Percentiles rank a stretch among this genome's conserved stretches.
phyloP scores from a whole-genome alignment of 768 basidiomycete genomes.

The Lyophyllum shimeji region DNA sequence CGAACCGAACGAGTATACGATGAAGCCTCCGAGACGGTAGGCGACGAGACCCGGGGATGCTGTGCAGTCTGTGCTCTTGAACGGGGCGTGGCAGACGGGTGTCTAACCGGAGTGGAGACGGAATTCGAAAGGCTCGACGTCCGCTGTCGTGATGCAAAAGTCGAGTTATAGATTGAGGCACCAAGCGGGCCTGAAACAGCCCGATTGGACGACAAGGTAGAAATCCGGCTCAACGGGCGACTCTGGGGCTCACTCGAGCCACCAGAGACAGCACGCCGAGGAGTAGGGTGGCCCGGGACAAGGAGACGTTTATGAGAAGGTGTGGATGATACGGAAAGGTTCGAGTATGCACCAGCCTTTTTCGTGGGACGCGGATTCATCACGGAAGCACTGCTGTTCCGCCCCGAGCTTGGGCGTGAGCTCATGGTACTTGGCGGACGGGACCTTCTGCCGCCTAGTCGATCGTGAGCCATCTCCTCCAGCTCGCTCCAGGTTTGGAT shows the following conservation, averaged over 20 bases:
- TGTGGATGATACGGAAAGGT: slow-evolving; percentile 38
- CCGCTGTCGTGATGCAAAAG: slow-evolving; percentile 83
- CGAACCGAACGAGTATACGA: slow-evolving; percentile 44
- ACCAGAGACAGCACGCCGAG: slow-evolving; percentile 52
- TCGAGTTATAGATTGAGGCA: slow-evolving; percentile 56
- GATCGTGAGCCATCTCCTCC: slow-evolving; percentile 77
- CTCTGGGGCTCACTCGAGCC: slow-evolving; percentile 37
- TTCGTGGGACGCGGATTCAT: slow-evolving; percentile 21
- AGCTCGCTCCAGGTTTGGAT: slow-evolving; percentile 81
- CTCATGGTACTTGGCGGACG: slow-evolving; percentile 66
- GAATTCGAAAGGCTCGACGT: slow-evolving; percentile 61
- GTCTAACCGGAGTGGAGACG: slow-evolving; percentile 31
- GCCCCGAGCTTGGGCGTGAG: slow-evolving; percentile 57
- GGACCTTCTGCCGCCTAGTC: slow-evolving; percentile 58
- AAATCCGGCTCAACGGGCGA: slow-evolving; percentile 61
- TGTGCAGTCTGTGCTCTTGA: slow-evolving; percentile 39
- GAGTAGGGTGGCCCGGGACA: slow-evolving; percentile 42
- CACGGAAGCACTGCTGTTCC: slow-evolving; percentile 53
- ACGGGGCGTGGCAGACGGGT: slow-evolving; percentile 33
- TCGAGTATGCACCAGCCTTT: slow-evolving; percentile 37
- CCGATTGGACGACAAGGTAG: slow-evolving; percentile 52
- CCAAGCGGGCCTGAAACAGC: slow-evolving; percentile 70
- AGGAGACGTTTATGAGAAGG: slow-evolving; percentile 42
- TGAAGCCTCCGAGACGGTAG: slow-evolving; percentile 62
- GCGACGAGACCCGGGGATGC: slow-evolving; percentile 49